Evolutionary conservation across 805 yeast species (phyloP).

Genomic region (Ogataea pilisensis): DNA sequence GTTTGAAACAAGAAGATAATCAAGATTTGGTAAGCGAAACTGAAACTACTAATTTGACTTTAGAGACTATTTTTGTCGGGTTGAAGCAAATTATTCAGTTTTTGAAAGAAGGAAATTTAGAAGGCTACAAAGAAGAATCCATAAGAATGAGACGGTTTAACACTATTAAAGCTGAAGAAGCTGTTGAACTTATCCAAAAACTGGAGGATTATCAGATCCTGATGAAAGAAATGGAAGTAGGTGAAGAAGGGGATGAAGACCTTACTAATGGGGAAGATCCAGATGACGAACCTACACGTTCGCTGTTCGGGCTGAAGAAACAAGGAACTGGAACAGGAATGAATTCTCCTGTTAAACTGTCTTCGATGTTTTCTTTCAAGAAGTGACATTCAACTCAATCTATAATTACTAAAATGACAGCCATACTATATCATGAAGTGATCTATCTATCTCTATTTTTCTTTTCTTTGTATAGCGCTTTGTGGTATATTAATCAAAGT

Average conservation of each 20-base stretch:
- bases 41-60: conserved; percentile 36
- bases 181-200: conserved; percentile 56
- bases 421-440: too few relatives aligned
- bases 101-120: conserved; percentile 58
- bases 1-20: conserved; percentile 27
- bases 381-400: too few relatives aligned
- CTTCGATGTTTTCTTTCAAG: conserved; percentile 20
- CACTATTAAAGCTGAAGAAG: conserved; percentile 70
- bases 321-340: conserved; percentile 11
- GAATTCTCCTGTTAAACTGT: conserved; percentile 15
- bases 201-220: conserved; percentile 32
- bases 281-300: conserved; percentile 18
- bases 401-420: too few relatives aligned
- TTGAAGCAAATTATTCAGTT: conserved; percentile 76
- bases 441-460: too few relatives aligned
- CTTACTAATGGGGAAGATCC: conserved; percentile 2
- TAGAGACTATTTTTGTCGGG: conserved; percentile 72
- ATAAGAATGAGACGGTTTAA: conserved; percentile 64
- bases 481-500: too few relatives aligned
- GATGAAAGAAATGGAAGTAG: conserved; percentile 10
- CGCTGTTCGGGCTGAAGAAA: conserved; percentile 27
- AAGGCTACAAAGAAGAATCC: conserved; percentile 55
- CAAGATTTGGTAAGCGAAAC: conserved; percentile 14
- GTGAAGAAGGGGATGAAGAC: background rate
- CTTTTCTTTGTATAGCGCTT: too few relatives aligned